phyloP scores from a whole-genome alignment of 108 stramenopile genomes.

The Licmophora abbreviata region DNA sequence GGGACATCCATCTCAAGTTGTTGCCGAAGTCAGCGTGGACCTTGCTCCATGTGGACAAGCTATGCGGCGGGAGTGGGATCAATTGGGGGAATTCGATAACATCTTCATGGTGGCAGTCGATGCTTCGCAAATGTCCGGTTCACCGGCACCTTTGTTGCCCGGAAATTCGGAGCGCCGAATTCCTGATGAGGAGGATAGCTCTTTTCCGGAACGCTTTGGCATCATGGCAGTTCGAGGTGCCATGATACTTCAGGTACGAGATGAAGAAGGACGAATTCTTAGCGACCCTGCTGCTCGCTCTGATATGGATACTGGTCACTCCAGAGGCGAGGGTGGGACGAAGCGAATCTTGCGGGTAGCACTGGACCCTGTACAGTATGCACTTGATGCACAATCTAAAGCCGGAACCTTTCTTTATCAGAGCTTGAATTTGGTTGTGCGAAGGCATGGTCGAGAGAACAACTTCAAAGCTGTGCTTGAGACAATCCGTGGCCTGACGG shows the following conservation, averaged over 20 bases:
- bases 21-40: constrained; percentile 75
- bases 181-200: constrained; percentile 76
- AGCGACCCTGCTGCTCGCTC: constrained; percentile 56
- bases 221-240: constrained; percentile 70
- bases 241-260: constrained; percentile 75
- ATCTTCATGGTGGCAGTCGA: constrained; percentile 81
- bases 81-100: constrained; percentile 85
- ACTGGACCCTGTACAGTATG: constrained; percentile 88
- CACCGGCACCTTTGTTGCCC: constrained; percentile 30
- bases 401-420: constrained; percentile 56
- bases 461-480: constrained; percentile 94
- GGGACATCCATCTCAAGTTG: constrained; percentile 59
- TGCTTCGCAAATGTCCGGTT: constrained; percentile 50
- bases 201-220: constrained; percentile 70
- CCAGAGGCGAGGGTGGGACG: constrained; percentile 23
- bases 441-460: constrained; percentile 86
- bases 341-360: constrained; percentile 69
- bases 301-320: not conserved
- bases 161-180: constrained; percentile 34
- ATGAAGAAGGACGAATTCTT: constrained; percentile 78
- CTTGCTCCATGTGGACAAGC: constrained; percentile 64
- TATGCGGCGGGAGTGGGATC: constrained; percentile 90
- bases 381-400: constrained; percentile 43
- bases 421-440: constrained; percentile 81
- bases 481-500: constrained; percentile 79